Evolutionary conservation across 495 filamentous ascomycete species (phyloP), one percentile per base, ranked within the genome.

Genomic region (Neurospora sublineolata): DNA sequence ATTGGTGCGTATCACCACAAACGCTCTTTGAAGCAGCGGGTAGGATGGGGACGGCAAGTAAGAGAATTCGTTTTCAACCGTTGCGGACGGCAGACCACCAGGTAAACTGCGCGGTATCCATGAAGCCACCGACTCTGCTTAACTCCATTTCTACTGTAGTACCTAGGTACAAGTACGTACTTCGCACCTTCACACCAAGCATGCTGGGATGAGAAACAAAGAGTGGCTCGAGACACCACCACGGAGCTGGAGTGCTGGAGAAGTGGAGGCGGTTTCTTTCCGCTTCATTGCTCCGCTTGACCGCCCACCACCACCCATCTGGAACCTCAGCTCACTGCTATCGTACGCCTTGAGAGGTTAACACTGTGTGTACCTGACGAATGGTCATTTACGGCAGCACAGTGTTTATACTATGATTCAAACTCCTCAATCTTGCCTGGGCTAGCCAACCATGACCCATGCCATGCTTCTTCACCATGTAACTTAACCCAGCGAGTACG

Each of bases 261-360:
- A 64, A 64, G 52, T 64, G 52, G 52, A 64, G 52, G 52, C 52
- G 52, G 52, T 44, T 52, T 46, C 74, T 70, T 69, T 75, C 70
- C 73, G 71, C 75, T 72, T 73, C 73, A 70, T 72, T 75, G 74
- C 75, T 78, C 77, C 78, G 76, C 76, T 79, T 78, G 76, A 79
- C 78, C 76, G 72, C 76, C 78, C 72, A 68, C 75, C 69, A 30
- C 14, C 18, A 33, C 46, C 44, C 37, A 46, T 52, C 67, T 69
- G 64, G 42, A 33, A 68, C 74, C 69, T 69, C 68, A 44, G 38
- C 41, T 27, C 42, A 33, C 69, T 52, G 30, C 27, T 70, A 27
- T 64, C 52, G 52, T 60, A 16, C 52, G 27, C 52, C 11, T 9
- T 33, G 7, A 33, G 27, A 64, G 6, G 52, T 64, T 33, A 6